phyloP scores from a whole-genome alignment of 2,329 filamentous ascomycete genomes.

The Fonsecaea pedrosoi region DNA sequence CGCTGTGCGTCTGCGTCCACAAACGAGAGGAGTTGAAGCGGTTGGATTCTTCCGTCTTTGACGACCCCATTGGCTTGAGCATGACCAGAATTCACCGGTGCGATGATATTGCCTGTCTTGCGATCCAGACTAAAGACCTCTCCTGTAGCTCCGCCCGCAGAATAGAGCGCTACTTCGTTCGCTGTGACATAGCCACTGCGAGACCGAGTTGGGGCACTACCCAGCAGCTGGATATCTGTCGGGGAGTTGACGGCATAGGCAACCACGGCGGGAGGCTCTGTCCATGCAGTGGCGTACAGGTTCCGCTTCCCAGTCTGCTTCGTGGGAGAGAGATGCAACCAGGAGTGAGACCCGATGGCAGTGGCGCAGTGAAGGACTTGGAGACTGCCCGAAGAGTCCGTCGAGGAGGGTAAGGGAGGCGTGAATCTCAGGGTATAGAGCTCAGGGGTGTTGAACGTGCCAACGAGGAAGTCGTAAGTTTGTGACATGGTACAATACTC shows the following conservation, averaged over 20 bases:
- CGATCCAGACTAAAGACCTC: slow-evolving; percentile 40
- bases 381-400: slow-evolving; percentile 18
- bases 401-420: slow-evolving; percentile 24
- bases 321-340: slow-evolving; percentile 37
- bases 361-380: slow-evolving; percentile 35
- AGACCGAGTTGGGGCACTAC: slow-evolving; percentile 34
- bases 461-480: slow-evolving; percentile 38
- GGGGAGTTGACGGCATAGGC: slow-evolving; percentile 38
- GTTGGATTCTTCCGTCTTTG: slow-evolving; percentile 3
- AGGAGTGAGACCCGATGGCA: slow-evolving; percentile 41
- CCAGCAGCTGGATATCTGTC: slow-evolving; percentile 35
- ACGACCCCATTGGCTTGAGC: slow-evolving; percentile 3
- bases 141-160: slow-evolving; percentile 39
- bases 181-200: slow-evolving; percentile 40
- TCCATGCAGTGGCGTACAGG: slow-evolving; percentile 41
- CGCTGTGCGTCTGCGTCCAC: slow-evolving; percentile 32
- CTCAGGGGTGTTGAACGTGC: slow-evolving; percentile 41
- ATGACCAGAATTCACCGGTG: slow-evolving; percentile 6
- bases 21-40: slow-evolving; percentile 38
- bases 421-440: slow-evolving; percentile 40
- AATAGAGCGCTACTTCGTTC: slow-evolving; percentile 36
- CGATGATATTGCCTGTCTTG: slow-evolving; percentile 31
- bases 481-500: slow-evolving; percentile 12
- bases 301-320: slow-evolving; percentile 26
- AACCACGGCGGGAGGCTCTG: slow-evolving; percentile 37